Evolutionary conservation across 2,329 filamentous ascomycete species (phyloP).

Genomic region (Aspergillus jensenii): DNA sequence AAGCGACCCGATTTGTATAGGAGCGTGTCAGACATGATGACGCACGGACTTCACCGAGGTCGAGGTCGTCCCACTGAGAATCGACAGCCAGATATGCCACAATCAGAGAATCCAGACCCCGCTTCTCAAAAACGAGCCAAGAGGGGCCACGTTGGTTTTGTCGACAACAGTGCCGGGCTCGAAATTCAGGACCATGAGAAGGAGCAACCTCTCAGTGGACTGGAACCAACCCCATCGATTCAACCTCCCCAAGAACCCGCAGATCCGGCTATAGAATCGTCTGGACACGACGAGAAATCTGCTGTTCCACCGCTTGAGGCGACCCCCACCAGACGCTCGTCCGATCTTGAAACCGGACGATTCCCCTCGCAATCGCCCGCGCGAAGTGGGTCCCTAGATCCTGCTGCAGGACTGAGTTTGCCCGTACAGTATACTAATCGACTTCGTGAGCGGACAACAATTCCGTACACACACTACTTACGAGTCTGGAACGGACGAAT

Average conservation of each 20-base stretch:
- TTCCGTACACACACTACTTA: conserved; percentile 73
- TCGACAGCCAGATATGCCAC: conserved; percentile 16
- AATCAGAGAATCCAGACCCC: conserved; percentile 10
- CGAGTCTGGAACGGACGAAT: conserved; percentile 77
- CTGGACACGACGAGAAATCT: conserved; percentile 15
- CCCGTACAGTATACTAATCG: conserved; percentile 65
- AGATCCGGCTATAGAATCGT: neutral
- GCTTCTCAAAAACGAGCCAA: conserved; percentile 30
- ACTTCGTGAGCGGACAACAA: conserved; percentile 65
- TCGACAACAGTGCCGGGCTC: conserved; percentile 30
- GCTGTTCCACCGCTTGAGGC: conserved; percentile 16
- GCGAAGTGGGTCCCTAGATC: conserved; percentile 34
- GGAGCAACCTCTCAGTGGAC: conserved; percentile 10
- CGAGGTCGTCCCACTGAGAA: conserved; percentile 33
- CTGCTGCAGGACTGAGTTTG: conserved; percentile 24
- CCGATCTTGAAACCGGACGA: conserved; percentile 32
- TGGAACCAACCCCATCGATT: neutral
- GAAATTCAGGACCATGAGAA: conserved; percentile 18
- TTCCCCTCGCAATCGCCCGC: conserved; percentile 23
- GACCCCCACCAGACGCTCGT: conserved; percentile 4
- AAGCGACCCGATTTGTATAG: conserved; percentile 38
- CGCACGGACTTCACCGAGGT: conserved; percentile 33
- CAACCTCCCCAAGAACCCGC: neutral
- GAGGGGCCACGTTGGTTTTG: conserved; percentile 59
- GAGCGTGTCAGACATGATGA: conserved; percentile 39